These are phyloP conservation scores for Mortierella hygrophila DNA, from an alignment of 192 early-diverging fungal genomes.

Conservation along the genomic window DNA sequence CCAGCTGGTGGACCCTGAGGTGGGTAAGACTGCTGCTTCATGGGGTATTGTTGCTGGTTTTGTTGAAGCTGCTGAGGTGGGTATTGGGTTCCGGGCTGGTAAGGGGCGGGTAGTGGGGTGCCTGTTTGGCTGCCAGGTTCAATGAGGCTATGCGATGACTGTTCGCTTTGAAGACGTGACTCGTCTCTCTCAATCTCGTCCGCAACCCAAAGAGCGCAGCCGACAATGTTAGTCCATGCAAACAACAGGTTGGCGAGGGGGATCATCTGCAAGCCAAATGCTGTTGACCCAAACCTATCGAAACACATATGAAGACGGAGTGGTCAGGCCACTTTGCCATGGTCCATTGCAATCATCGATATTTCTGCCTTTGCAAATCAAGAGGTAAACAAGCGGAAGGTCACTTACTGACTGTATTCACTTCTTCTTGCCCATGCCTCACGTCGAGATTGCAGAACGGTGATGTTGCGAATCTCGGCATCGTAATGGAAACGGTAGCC, in stretches of 20 bases:
- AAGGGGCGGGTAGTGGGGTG: background rate
- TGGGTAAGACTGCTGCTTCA: background rate
- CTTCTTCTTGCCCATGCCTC: conserved; percentile 57
- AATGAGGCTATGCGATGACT: conserved; percentile 23
- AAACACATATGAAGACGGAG: background rate
- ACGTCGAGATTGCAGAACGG: conserved; percentile 55
- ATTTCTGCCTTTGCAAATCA: background rate
- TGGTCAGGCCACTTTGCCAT: background rate
- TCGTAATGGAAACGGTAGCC: conserved; percentile 67
- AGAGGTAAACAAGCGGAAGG: background rate
- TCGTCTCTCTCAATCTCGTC: conserved; percentile 44
- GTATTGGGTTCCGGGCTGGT: background rate
- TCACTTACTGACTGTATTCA: conserved; percentile 44
- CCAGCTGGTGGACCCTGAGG: background rate
- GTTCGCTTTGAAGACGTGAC: conserved; percentile 12
- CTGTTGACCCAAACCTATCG: conserved; percentile 61
- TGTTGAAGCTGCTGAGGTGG: conserved; percentile 14
- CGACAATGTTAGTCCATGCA: conserved; percentile 78
- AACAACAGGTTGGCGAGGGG: conserved; percentile 65
- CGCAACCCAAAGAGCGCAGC: conserved; percentile 53
- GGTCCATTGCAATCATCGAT: background rate
- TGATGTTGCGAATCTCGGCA: conserved; percentile 63
- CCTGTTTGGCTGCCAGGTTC: background rate
- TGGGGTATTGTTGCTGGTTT: conserved; percentile 3
- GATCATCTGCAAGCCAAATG: conserved; percentile 69